phyloP scores from a whole-genome alignment of 2,329 filamentous ascomycete genomes.

The Fusarium sp. region DNA sequence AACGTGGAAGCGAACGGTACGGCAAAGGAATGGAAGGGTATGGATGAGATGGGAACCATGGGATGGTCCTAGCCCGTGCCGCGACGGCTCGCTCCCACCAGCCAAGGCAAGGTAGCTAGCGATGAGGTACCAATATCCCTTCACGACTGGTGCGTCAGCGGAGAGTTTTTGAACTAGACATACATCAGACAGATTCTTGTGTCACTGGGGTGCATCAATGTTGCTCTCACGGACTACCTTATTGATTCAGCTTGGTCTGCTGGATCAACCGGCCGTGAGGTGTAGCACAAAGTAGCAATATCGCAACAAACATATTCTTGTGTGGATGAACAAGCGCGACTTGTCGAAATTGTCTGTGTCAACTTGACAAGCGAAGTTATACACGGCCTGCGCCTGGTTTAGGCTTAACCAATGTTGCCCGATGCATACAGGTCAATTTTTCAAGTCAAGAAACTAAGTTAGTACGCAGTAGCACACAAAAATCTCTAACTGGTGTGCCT shows the following conservation, averaged over 20 bases:
- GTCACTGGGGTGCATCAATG: not conserved
- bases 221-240: not conserved
- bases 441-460: not conserved
- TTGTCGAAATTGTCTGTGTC: not conserved
- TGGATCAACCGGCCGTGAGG: not conserved
- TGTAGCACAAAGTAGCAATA: conserved; percentile 9
- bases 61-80: conserved; percentile 31
- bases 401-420: conserved; percentile 1
- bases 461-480: conserved; percentile 19
- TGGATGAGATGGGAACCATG: conserved; percentile 17
- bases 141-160: conserved; percentile 25
- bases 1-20: conserved; percentile 32
- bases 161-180: conserved; percentile 21
- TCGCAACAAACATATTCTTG: conserved; percentile 6
- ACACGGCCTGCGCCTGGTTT: not conserved
- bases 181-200: conserved; percentile 3
- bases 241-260: not conserved
- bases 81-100: conserved; percentile 36
- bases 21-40: conserved; percentile 4
- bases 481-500: conserved; percentile 30
- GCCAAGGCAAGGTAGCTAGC: conserved; percentile 16
- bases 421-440: not conserved
- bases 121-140: conserved; percentile 16
- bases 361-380: conserved; percentile 15
- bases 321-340: conserved; percentile 21